Evolutionary conservation across 2,329 filamentous ascomycete species (phyloP).

Genomic region (Exophiala xenobiotica): DNA sequence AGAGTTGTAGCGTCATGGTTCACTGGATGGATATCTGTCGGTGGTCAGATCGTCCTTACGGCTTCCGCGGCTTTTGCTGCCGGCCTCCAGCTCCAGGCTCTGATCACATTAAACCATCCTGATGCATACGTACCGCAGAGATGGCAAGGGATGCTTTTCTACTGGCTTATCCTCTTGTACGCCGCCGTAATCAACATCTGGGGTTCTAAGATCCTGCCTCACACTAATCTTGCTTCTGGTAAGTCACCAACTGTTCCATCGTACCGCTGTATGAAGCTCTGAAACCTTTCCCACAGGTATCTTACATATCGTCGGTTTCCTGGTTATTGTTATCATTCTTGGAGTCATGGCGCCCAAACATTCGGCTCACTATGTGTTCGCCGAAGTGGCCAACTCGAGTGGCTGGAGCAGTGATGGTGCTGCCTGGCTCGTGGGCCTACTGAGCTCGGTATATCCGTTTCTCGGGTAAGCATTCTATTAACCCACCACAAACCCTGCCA

Average conservation of each 20-base stretch:
- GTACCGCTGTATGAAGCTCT: not conserved
- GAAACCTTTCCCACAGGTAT: constrained; percentile 19
- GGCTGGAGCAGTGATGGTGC: constrained; percentile 37
- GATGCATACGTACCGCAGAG: constrained; percentile 40
- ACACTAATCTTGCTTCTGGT: constrained; percentile 31
- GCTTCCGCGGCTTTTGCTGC: constrained; percentile 37
- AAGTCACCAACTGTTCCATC: constrained; percentile 1
- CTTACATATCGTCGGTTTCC: constrained; percentile 42
- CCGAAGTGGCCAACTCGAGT: constrained; percentile 40
- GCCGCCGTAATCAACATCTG: constrained; percentile 44
- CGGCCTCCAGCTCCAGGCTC: constrained; percentile 36
- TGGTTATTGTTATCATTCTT: constrained; percentile 44
- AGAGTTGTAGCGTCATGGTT: constrained; percentile 14
- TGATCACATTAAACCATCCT: constrained; percentile 37
- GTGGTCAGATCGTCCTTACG: constrained; percentile 40
- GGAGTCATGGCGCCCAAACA: constrained; percentile 43
- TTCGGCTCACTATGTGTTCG: constrained; percentile 40
- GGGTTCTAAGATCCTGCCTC: constrained; percentile 36
- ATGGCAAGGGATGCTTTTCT: constrained; percentile 51
- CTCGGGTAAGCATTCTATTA: constrained; percentile 25
- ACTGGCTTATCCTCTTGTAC: constrained; percentile 46
- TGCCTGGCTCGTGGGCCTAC: constrained; percentile 32
- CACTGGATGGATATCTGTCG: constrained; percentile 38
- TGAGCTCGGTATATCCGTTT: constrained; percentile 27
- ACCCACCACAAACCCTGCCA: too few relatives aligned